These are phyloP conservation scores for Linderina pennispora DNA, from an alignment of 192 early-diverging fungal species.

Conservation along the genomic window DNA sequence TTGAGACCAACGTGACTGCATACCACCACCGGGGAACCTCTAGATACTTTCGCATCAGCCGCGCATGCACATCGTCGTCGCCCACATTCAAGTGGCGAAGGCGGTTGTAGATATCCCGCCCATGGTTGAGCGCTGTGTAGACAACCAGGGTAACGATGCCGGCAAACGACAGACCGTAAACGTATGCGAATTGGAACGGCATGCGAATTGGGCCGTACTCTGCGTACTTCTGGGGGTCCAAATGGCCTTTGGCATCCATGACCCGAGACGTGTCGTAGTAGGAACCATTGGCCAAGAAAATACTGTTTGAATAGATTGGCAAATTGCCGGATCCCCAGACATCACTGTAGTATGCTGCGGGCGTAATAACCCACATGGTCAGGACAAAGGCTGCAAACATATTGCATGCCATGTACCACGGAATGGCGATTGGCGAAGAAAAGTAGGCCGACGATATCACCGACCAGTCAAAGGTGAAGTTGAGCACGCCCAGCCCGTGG, in stretches of 20 bases:
- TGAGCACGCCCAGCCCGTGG: conserved; percentile 41
- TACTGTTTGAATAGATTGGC: conserved; percentile 51
- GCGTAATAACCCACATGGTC: conserved; percentile 22
- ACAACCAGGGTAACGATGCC: conserved; percentile 52
- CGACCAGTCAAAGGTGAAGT: conserved; percentile 46
- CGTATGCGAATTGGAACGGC: conserved; percentile 49
- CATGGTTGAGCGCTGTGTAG: conserved; percentile 49
- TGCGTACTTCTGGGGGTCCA: conserved; percentile 41
- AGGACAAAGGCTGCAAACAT: conserved; percentile 50
- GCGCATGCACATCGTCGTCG: conserved; percentile 55
- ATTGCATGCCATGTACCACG: conserved; percentile 53
- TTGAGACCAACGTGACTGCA: conserved; percentile 23
- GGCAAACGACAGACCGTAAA: conserved; percentile 52
- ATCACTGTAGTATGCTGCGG: conserved; percentile 52
- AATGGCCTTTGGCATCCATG: conserved; percentile 25
- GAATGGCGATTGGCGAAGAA: conserved; percentile 47
- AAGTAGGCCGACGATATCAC: conserved; percentile 36
- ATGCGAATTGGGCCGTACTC: conserved; percentile 50
- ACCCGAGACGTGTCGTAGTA: conserved; percentile 50
- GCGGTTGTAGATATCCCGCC: conserved; percentile 50
- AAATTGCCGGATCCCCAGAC: conserved; percentile 38
- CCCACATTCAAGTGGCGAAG: conserved; percentile 40
- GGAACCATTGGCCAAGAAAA: conserved; percentile 44
- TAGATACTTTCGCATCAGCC: conserved; percentile 57
- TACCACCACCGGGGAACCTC: conserved; percentile 57